Evolutionary conservation across 1,284 basidiomycete species (phyloP).

Genomic region (Sutorius eximius): DNA sequence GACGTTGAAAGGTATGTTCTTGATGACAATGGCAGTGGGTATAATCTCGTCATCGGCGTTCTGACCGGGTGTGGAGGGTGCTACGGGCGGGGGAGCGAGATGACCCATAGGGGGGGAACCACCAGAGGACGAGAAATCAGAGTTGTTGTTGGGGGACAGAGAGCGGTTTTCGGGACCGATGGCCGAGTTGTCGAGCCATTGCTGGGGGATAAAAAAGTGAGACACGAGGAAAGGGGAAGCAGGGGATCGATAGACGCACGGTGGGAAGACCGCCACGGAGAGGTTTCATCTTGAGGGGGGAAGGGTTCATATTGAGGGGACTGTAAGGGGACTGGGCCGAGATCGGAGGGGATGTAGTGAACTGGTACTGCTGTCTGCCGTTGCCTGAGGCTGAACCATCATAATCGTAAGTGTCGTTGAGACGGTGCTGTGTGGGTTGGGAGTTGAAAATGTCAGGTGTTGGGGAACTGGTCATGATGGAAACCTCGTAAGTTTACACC

Average conservation of each 20-base stretch:
- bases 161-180: constrained; percentile 64
- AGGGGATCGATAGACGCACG: constrained; percentile 46
- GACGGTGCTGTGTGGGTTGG: constrained; percentile 63
- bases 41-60: constrained; percentile 88
- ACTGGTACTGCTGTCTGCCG: constrained; percentile 62
- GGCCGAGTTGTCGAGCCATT: constrained; percentile 74
- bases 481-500: constrained; percentile 21
- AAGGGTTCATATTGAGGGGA: constrained; percentile 59
- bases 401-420: constrained; percentile 83
- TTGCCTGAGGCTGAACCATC: constrained; percentile 53
- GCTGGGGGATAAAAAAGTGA: constrained; percentile 42
- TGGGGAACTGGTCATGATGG: constrained; percentile 72
- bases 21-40: constrained; percentile 99
- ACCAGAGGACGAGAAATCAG: constrained; percentile 80
- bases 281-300: constrained; percentile 73
- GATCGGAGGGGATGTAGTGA: constrained; percentile 64
- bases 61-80: constrained; percentile 49
- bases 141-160: constrained; percentile 81
- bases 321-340: constrained; percentile 64
- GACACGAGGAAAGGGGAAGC: constrained; percentile 7
- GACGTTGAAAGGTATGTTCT: constrained; percentile 99
- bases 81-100: constrained; percentile 50
- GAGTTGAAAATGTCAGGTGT: constrained; percentile 73
- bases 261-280: constrained; percentile 66
- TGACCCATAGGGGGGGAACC: constrained; percentile 72